A percentile compares a stretch with the other conserved stretches of the same genome.
phyloP scores from a whole-genome alignment of 306 rosid genomes.

The Cicer pinnatifidum region DNA sequence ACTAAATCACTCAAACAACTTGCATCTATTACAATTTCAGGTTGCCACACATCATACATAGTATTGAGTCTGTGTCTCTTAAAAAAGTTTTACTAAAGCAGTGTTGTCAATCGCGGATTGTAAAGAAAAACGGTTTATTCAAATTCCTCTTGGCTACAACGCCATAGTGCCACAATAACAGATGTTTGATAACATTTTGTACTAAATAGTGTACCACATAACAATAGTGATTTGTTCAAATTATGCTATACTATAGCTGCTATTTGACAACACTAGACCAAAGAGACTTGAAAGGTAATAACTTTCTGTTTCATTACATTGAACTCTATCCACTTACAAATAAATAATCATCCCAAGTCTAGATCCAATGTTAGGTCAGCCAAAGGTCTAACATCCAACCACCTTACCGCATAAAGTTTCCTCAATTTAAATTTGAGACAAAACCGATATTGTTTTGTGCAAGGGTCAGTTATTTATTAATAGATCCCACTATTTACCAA shows the following conservation, averaged over 20 bases:
- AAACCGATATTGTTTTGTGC: conserved; percentile 11
- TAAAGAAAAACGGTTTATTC: too few relatives aligned
- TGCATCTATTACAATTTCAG: conserved; percentile 16
- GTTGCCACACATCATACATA: conserved; percentile 10
- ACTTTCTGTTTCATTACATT: conserved; percentile 28
- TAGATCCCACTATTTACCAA: conserved; percentile 29
- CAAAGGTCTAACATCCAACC: neutral
- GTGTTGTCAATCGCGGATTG: too few relatives aligned
- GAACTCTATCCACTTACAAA: conserved; percentile 6
- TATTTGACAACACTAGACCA: neutral
- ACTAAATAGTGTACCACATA: too few relatives aligned
- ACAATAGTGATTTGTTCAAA: too few relatives aligned
- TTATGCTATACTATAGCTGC: too few relatives aligned
- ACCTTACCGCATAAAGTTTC: conserved; percentile 36
- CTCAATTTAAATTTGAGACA: conserved; percentile 23
- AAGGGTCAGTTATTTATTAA: conserved; percentile 24
- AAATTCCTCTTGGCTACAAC: too few relatives aligned
- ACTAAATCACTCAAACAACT: conserved; percentile 26
- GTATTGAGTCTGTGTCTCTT: neutral
- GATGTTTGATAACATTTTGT: too few relatives aligned
- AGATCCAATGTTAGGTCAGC: neutral
- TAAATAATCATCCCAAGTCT: conserved; percentile 5
- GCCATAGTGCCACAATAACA: too few relatives aligned
- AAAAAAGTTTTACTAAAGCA: neutral
- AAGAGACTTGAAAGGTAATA: conserved; percentile 18